Evolutionary conservation across 2,329 filamentous ascomycete species (phyloP), one percentile per base, ranked within the genome.

Genomic region (Fusarium marasasianum): DNA sequence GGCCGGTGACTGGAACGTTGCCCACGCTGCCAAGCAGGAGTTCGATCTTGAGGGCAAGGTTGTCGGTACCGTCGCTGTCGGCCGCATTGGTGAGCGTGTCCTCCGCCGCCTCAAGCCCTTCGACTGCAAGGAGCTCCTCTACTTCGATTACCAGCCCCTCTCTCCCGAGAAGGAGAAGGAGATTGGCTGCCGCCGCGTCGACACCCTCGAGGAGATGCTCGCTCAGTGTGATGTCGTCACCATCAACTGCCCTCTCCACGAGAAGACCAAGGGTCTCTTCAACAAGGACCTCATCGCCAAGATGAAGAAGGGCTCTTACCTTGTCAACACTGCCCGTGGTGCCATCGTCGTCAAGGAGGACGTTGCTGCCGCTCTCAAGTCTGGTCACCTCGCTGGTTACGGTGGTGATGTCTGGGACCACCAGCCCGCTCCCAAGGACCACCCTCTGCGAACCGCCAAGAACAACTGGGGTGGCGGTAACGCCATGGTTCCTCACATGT

Each of bases 341-440:
- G 96, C 96, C 85, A 99, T 99, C 82, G 95, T 99, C 79, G 96
- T 98, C 87, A 98, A 98, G 91, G 96, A 98, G 87, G 96, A 98
- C 79, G 96, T 99, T 65, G 96, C 96, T 73, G 95, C 93, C 35
- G 96, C 96, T 56, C 91, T 99, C 83, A 94, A 96, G 89, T 90
- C 89, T 40, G 96, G 96, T 80, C 95, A 98, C 85, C 93, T 97
- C 81, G 92, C 93, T 80, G 94, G 94, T 77, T 97, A 97, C 87
- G 94, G 90, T 75, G 94, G 94, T 81, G 94, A 96, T 78, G 93
- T 96, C 80, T 98, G 96, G 96, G 97, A 95, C 94, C 95, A 95
- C 73, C 96, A 99, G 89, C 96, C 96, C 79, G 96, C 96, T 29
- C 95, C 95, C 81, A 90, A 91, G 85, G 95, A 98, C 82, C 96